Conservation (phyloP, 805 yeast species). For the Wickerhamomyces strasburgensis region DNA sequence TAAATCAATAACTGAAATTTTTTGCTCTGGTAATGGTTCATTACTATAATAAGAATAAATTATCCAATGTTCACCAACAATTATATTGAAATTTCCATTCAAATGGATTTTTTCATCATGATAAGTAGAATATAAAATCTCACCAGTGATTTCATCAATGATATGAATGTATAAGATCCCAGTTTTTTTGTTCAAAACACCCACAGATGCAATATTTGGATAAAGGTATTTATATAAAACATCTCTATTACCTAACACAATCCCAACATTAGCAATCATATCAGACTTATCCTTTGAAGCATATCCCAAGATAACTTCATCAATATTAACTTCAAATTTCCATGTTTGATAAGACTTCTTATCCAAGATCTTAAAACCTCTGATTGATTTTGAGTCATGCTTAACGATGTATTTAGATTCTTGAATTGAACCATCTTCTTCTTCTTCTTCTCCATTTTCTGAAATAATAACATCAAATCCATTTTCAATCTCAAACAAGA, state of each 20-base stretch:
- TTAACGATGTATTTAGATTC: conserved; percentile 23
- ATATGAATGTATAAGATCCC: conserved; percentile 43
- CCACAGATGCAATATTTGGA: conserved; percentile 58
- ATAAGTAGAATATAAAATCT: conserved; percentile 40
- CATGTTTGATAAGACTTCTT: conserved; percentile 31
- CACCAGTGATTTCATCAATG: conserved; percentile 69
- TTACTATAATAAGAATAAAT: conserved; percentile 58
- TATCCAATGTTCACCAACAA: conserved; percentile 81
- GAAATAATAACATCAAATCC: conserved; percentile 15
- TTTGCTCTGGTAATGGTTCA: conserved; percentile 45
- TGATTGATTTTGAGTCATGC: conserved; percentile 22
- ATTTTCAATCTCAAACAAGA: conserved; percentile 14
- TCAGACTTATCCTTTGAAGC: conserved; percentile 36
- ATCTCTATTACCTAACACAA: conserved; percentile 60
- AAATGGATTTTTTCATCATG: conserved; percentile 40
- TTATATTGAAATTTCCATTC: conserved; percentile 41
- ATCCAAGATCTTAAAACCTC: conserved; percentile 19
- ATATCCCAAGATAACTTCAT: conserved; percentile 37
- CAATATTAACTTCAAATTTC: conserved; percentile 26
- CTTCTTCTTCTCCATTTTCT: background rate
- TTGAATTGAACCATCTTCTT: conserved; percentile 14
- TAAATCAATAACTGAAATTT: conserved; percentile 69
- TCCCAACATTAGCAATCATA: conserved; percentile 56
- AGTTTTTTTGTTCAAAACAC: conserved; percentile 32
- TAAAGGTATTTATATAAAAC: conserved; percentile 80